Conservation (phyloP, 164 flowering plant genomes). For the Vitis vinifera region DNA sequence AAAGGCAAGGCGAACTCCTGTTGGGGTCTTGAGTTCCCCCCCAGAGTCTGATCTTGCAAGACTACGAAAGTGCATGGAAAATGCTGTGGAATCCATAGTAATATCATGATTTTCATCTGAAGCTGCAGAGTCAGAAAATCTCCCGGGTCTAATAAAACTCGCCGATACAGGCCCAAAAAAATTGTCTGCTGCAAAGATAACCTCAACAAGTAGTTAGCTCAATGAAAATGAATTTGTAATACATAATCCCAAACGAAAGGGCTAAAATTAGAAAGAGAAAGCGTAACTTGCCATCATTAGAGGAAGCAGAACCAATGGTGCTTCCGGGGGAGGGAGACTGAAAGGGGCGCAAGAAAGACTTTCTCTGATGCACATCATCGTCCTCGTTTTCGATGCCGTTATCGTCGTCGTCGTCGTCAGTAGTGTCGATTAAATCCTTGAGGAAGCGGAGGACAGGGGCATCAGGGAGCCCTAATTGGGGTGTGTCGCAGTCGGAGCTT, state of each 20-base stretch:
- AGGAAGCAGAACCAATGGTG: slow-evolving; percentile 58
- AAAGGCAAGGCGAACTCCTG: slow-evolving; percentile 30
- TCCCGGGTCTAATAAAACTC: slow-evolving; percentile 70
- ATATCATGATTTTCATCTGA: slow-evolving; percentile 71
- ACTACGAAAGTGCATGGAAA: slow-evolving; percentile 84
- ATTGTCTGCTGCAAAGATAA: slow-evolving; percentile 53
- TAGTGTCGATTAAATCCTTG: slow-evolving; percentile 28
- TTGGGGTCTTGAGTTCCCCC: slow-evolving; percentile 55
- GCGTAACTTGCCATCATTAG: slow-evolving; percentile 55
- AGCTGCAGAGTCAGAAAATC: slow-evolving; percentile 62
- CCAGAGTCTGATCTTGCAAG: slow-evolving; percentile 64
- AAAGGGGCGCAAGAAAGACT: slow-evolving; percentile 46
- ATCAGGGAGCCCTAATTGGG: neutral
- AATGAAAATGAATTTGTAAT: neutral
- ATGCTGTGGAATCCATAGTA: slow-evolving; percentile 91
- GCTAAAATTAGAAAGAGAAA: neutral
- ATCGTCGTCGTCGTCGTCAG: slow-evolving; percentile 24
- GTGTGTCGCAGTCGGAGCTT: slow-evolving; percentile 6
- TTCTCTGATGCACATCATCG: slow-evolving; percentile 31
- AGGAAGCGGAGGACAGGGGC: slow-evolving; percentile 24
- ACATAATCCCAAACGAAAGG: neutral
- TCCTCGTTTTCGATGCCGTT: slow-evolving; percentile 32
- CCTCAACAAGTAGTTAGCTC: neutral
- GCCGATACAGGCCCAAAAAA: slow-evolving; percentile 90
- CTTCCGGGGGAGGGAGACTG: slow-evolving; percentile 68